A percentile compares a stretch with the other conserved stretches of the same genome.
Evolutionary conservation across 768 basidiomycete species (phyloP).

Genomic region (Trametes meyenii): DNA sequence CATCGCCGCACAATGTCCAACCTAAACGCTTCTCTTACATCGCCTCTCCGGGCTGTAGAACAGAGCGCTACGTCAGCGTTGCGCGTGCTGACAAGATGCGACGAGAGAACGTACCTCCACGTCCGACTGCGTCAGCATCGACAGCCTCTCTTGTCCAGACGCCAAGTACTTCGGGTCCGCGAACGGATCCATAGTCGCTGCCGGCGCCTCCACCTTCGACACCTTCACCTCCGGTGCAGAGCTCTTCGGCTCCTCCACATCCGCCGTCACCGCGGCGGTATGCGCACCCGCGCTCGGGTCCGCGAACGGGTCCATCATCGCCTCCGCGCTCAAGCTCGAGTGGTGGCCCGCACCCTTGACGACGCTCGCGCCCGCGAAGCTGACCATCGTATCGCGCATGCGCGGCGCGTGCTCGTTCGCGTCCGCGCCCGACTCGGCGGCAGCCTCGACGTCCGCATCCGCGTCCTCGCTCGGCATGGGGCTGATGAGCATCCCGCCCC

Average conservation of each 20-base stretch:
- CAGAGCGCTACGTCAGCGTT: neutral
- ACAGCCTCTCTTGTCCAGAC: constrained; percentile 3
- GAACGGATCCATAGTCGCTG: constrained; percentile 2
- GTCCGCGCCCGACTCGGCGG: neutral
- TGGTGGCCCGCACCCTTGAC: constrained; percentile 2
- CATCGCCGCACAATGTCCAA: too few relatives aligned
- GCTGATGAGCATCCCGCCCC: constrained; percentile 18
- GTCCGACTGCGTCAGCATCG: constrained; percentile 8
- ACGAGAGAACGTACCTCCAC: constrained; percentile 5
- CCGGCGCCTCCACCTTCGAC: neutral
- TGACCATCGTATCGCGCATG: constrained; percentile 21
- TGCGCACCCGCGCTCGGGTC: constrained; percentile 8
- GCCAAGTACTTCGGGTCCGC: constrained; percentile 6
- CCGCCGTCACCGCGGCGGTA: neutral
- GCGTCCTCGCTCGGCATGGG: constrained; percentile 7
- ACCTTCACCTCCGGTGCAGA: neutral
- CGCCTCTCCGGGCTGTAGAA: constrained; percentile 14
- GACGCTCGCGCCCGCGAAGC: constrained; percentile 13
- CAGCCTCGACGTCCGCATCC: neutral
- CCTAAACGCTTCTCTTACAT: constrained; percentile 6
- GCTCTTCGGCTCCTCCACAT: neutral
- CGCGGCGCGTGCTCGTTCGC: neutral
- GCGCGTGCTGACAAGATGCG: neutral
- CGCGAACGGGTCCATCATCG: constrained; percentile 18
- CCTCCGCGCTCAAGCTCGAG: constrained; percentile 20